Base-by-base conservation (phyloP, 2,329 filamentous ascomycete genomes). In the Pyricularia sp. region DNA sequence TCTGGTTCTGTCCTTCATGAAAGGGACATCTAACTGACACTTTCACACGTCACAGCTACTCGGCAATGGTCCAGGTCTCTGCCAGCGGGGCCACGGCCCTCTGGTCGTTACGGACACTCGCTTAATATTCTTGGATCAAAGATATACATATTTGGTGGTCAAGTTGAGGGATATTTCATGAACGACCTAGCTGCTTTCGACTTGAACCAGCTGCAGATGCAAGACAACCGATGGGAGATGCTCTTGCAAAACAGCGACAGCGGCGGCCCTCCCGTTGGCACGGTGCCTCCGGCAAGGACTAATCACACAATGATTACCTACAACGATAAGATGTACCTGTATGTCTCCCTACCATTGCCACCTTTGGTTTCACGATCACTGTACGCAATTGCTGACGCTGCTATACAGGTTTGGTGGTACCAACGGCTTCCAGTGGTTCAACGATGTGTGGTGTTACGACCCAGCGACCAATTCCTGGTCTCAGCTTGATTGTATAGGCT, bases 371-470 rank as follows among this genome's bases (percentile, higher is more conserved):
- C 31, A 25, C 33, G 3, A 23, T 36, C 36, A 42, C 14, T 17
- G 31, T 65, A 28, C 64, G 36, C 42, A 55, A 55, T n/a, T 5
- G 58, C 58, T 61, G 55, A 58, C 30, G 73, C 26, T n/a, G n/a
- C 5, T 28, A 23, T 17, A 17, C 55, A 95, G 92, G n/a, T 99
- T 99, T 77, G 95, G 95, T 73, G 95, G 95, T 71, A 99, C 95
- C 1, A 97, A 99, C 77, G 95, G 95, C 59, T 88, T 94, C 69
- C 89, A 92, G 75, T 99, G 95, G 96, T 99, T 98, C 82, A 99
- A 98, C 78, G 95, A 99, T 77, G 95, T 99, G 65, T 99, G 95
- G 95, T 92, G 90, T 68, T 99, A 95, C 77, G 94, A 97, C 75
- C 92, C 94, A 9, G 85, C 88, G 69, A 82, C 86, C 64, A 97